Evolutionary conservation across 345 rosid species (phyloP).

Genomic region (Stellera chamaejasme): DNA sequence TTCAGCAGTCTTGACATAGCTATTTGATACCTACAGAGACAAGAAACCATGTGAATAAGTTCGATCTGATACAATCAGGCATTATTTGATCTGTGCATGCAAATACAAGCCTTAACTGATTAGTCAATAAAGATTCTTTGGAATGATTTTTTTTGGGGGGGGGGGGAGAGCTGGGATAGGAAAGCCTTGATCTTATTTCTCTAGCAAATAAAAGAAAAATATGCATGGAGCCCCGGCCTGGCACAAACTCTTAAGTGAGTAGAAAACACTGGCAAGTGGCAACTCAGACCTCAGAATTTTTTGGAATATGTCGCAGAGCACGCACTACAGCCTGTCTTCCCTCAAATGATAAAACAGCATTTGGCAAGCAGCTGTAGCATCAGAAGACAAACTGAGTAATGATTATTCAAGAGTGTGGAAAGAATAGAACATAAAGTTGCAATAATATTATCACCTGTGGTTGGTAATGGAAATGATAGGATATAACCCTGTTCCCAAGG

Average conservation of each 20-base stretch:
- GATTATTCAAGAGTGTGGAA: slow-evolving; percentile 2
- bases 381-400: slow-evolving; percentile 16
- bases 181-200: too few species aligned
- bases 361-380: slow-evolving; percentile 78
- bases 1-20: slow-evolving; percentile 92
- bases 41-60: slow-evolving; percentile 1
- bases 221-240: too few species aligned
- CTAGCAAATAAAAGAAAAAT: too few species aligned
- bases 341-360: slow-evolving; percentile 73
- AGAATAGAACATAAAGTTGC: not conserved
- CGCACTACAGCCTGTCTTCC: slow-evolving; percentile 71
- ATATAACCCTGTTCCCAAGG: slow-evolving; percentile 80
- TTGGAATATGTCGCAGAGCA: slow-evolving; percentile 52
- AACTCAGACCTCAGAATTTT: slow-evolving; percentile 59
- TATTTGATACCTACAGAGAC: slow-evolving; percentile 44
- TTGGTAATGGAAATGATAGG: slow-evolving; percentile 84
- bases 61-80: too few species aligned
- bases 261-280: too few species aligned
- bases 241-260: too few species aligned
- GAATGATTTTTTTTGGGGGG: too few species aligned
- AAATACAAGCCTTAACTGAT: too few species aligned
- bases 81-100: too few species aligned
- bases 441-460: slow-evolving; percentile 55
- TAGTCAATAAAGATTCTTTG: too few species aligned
- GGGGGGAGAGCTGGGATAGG: too few species aligned